phyloP scores from a whole-genome alignment of 2,329 filamentous ascomycete genomes.

The Rasamsonia emersonii region DNA sequence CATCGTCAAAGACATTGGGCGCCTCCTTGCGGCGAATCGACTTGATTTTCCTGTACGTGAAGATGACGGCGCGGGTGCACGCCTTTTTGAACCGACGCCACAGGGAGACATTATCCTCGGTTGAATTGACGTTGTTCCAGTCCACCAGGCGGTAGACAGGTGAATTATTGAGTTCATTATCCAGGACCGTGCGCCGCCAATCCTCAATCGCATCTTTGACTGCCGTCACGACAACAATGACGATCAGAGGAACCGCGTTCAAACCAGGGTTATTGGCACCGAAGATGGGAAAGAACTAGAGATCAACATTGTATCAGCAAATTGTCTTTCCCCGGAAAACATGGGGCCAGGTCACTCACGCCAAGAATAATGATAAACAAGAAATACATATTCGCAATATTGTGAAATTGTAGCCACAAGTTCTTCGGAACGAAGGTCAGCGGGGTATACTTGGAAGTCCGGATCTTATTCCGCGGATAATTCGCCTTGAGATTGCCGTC shows the following conservation, averaged over 20 bases:
- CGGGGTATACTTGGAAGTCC: slow-evolving; percentile 95
- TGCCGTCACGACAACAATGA: slow-evolving; percentile 80
- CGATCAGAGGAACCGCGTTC: slow-evolving; percentile 82
- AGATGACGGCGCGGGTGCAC: slow-evolving; percentile 54
- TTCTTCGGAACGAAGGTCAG: slow-evolving; percentile 95
- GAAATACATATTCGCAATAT: slow-evolving; percentile 98
- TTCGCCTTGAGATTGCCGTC: slow-evolving; percentile 62
- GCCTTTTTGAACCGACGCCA: slow-evolving; percentile 93
- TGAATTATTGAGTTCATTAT: slow-evolving; percentile 93
- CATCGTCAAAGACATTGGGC: slow-evolving; percentile 31
- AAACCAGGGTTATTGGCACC: slow-evolving; percentile 84
- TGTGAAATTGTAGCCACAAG: slow-evolving; percentile 95
- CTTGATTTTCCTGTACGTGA: slow-evolving; percentile 46
- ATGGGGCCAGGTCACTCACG: slow-evolving; percentile 53
- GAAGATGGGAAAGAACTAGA: slow-evolving; percentile 89
- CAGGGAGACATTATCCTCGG: slow-evolving; percentile 71
- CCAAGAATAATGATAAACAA: slow-evolving; percentile 89
- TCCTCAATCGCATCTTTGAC: slow-evolving; percentile 96
- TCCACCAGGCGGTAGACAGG: slow-evolving; percentile 81
- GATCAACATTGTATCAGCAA: slow-evolving; percentile 15
- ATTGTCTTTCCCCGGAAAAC: neutral
- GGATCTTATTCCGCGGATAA: slow-evolving; percentile 89
- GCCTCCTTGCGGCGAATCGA: slow-evolving; percentile 40
- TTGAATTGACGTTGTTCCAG: slow-evolving; percentile 89
- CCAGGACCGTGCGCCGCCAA: slow-evolving; percentile 80